Base-by-base conservation (phyloP, 2,329 filamentous ascomycete genomes). In the Meredithiella fracta region DNA sequence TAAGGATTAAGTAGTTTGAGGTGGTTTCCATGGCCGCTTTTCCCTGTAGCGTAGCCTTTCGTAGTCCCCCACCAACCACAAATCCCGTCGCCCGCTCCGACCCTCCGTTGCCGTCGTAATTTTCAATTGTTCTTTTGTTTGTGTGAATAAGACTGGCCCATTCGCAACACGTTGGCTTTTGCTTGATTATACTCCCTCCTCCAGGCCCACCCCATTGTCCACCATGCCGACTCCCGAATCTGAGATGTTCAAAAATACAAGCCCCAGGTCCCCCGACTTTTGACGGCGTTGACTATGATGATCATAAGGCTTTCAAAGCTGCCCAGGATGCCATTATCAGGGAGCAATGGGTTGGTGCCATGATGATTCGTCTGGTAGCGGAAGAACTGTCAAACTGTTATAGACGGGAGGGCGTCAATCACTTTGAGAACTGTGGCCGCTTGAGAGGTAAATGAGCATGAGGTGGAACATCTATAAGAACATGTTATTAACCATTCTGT, bases 381-480 rank as follows among this genome's bases (percentile, higher is more conserved):
- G 84, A 91, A 68, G 86, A 92, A 74, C 73, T 92, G 72, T 77
- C 82, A 69, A 91, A 88, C 73, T 92, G 86, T 74, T 92, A 92
- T 71, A 80, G 81, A 69, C 76, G 80, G 62, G 85, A 92, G 71
- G 87, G 86, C 57, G 85, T 90, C 62, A 92, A 92, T 69, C 86
- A 92, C 68, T 70, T 92, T 68, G 86, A 91, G 76, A 92, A 91
- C 72, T 92, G 86, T 69, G 86, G 85, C 62, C 73, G 78, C 64
- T 69, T 91, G 70, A 77, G 86, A 84, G 86, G 86, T 92, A 68
- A 75, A 83, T 72, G 53, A 14, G 2, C 17, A 17, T 5, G 11
- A 61, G 37, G 25, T 44, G 3, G 4, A 20, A 8, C 15, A 17
- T 8, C 15, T 44, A n/a, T 44, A 7, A n/a, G 15, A n/a, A 22